These are phyloP conservation scores for Lophiotrema nucula DNA, from an alignment of 495 filamentous ascomycete genomes.

Conservation along the genomic window DNA sequence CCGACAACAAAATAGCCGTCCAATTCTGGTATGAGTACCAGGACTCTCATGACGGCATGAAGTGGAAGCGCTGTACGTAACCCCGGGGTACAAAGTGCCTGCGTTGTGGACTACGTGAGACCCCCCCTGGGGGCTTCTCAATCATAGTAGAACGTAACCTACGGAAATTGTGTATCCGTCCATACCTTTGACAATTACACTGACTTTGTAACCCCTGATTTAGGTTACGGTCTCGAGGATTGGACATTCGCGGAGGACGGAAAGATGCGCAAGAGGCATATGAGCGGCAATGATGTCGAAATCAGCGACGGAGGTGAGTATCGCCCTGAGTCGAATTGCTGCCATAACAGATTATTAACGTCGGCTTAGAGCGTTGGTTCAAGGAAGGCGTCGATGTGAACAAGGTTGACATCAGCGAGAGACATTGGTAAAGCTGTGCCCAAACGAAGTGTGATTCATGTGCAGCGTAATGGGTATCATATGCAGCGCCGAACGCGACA, in stretches of 20 bases:
- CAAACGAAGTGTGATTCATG: neutral
- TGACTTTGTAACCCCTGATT: no score
- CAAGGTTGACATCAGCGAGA: slow-evolving; percentile 64
- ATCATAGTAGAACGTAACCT: no score
- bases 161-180: no score
- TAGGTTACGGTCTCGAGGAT: slow-evolving; percentile 86
- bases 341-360: no score
- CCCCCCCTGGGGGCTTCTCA: no score
- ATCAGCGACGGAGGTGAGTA: slow-evolving; percentile 51
- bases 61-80: slow-evolving; percentile 92
- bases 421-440: slow-evolving; percentile 62
- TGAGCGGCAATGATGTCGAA: slow-evolving; percentile 86
- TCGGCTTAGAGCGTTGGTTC: slow-evolving; percentile 65
- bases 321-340: no score
- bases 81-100: no score
- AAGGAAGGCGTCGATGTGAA: slow-evolving; percentile 73
- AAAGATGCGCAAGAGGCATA: slow-evolving; percentile 81
- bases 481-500: neutral
- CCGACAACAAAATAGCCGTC: slow-evolving; percentile 72
- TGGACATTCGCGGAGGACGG: slow-evolving; percentile 85
- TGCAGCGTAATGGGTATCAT: slow-evolving; percentile 9
- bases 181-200: no score
- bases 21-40: slow-evolving; percentile 94
- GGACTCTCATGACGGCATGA: slow-evolving; percentile 61
- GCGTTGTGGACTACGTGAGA: no score